A percentile compares a stretch with the other conserved stretches of the same genome.
Conservation (phyloP, 2,329 filamentous ascomycete genomes). For the Pseudogymnoascus pannorum region DNA sequence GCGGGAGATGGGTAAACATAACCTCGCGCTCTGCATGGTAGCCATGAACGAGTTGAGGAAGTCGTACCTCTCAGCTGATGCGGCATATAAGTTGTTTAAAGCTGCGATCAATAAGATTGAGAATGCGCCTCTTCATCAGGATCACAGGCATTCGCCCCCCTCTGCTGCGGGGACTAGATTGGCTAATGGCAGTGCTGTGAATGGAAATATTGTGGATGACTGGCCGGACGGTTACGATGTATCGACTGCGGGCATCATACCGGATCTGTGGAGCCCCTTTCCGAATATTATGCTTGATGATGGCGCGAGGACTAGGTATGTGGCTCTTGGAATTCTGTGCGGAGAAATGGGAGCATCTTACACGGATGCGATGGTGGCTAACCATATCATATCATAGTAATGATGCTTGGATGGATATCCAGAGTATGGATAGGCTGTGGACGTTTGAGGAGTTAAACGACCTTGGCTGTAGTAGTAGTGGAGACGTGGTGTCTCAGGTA, state of each 20-base stretch:
- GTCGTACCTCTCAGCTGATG: conserved; percentile 20
- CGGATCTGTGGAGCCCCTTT: not conserved
- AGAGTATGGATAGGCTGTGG: not conserved
- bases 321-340: not conserved
- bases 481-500: not conserved
- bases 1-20: conserved; percentile 26
- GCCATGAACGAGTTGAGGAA: conserved; percentile 28
- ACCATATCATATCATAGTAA: not conserved
- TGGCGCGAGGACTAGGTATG: not conserved
- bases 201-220: not conserved
- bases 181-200: not conserved
- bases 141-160: not conserved
- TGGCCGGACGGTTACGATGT: not conserved
- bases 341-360: not conserved
- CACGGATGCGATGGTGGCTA: not conserved
- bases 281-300: not conserved
- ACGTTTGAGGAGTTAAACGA: not conserved
- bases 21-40: conserved; percentile 29
- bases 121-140: not conserved
- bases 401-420: not conserved
- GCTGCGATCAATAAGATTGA: not conserved
- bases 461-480: not conserved
- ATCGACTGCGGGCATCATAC: not conserved
- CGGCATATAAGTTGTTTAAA: not conserved
- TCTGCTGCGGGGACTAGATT: not conserved